Evolutionary conservation across 257 asterid genomes (phyloP).

Genomic region (Solanum tacnaense): DNA sequence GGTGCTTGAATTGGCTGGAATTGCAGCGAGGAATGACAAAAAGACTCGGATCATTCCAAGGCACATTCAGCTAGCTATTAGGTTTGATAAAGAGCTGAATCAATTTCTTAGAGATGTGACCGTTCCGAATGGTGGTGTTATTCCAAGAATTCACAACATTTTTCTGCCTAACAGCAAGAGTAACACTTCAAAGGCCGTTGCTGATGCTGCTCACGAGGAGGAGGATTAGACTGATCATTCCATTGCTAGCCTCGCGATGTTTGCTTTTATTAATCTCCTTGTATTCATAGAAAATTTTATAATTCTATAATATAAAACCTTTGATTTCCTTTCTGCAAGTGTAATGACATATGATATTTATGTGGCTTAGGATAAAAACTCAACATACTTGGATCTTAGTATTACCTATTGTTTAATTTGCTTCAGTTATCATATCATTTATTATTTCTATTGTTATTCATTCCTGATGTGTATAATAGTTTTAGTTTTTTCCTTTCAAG

Average conservation of each 20-base stretch:
- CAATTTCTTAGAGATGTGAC: not conserved
- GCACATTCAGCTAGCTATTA: not conserved
- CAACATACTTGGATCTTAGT: no score
- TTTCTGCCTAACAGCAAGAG: not conserved
- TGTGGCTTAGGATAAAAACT: no score
- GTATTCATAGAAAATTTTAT: no score
- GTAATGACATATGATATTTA: not conserved
- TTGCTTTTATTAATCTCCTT: no score
- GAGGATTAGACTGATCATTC: not conserved
- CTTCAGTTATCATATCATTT: no score
- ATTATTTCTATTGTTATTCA: no score
- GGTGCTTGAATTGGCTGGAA: conserved; percentile 31
- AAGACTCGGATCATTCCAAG: not conserved
- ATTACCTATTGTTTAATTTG: no score
- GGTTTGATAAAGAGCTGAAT: not conserved
- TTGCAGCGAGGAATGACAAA: not conserved
- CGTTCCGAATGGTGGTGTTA: not conserved
- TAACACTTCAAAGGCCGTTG: not conserved
- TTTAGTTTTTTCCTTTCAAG: no score
- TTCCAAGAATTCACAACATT: not conserved
- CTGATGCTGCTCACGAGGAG: not conserved
- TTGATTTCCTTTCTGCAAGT: not conserved
- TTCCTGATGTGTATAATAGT: no score
- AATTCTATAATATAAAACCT: no score
- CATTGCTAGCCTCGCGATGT: no score